Conservation (phyloP, 805 yeast species). For the Wickerhamiella vanderwaltii region DNA sequence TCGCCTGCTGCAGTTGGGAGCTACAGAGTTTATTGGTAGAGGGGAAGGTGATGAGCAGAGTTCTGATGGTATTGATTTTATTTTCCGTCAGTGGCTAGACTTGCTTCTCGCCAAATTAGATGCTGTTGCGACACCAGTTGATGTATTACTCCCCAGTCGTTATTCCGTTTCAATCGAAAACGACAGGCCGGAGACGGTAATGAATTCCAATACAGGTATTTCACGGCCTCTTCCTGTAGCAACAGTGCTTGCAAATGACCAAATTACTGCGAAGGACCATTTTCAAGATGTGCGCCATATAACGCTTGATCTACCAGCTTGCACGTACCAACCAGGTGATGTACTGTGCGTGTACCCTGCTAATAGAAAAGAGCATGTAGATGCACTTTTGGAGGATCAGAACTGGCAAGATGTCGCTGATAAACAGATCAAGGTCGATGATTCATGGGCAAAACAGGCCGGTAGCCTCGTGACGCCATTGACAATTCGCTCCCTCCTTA, state of each 20-base stretch:
- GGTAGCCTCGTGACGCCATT: slow-evolving; percentile 44
- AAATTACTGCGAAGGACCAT: slow-evolving; percentile 62
- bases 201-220: background rate
- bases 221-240: slow-evolving; percentile 16
- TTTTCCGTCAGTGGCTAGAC: slow-evolving; percentile 61
- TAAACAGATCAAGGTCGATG: slow-evolving; percentile 34
- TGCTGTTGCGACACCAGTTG: slow-evolving; percentile 24
- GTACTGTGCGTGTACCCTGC: slow-evolving; percentile 64
- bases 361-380: slow-evolving; percentile 54
- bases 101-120: slow-evolving; percentile 33
- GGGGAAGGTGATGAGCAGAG: slow-evolving; percentile 86
- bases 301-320: slow-evolving; percentile 28
- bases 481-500: slow-evolving; percentile 60
- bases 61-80: slow-evolving; percentile 58
- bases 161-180: slow-evolving; percentile 11
- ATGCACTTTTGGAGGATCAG: slow-evolving; percentile 52
- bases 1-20: slow-evolving; percentile 73
- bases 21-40: slow-evolving; percentile 51
- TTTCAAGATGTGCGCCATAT: slow-evolving; percentile 82
- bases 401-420: slow-evolving; percentile 69
- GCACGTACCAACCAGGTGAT: slow-evolving; percentile 63
- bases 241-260: slow-evolving; percentile 35
- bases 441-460: slow-evolving; percentile 22
- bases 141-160: slow-evolving; percentile 32
- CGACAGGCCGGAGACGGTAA: slow-evolving; percentile 22